phyloP scores from a whole-genome alignment of 306 rosid genomes.

The Castanospermum australe region DNA sequence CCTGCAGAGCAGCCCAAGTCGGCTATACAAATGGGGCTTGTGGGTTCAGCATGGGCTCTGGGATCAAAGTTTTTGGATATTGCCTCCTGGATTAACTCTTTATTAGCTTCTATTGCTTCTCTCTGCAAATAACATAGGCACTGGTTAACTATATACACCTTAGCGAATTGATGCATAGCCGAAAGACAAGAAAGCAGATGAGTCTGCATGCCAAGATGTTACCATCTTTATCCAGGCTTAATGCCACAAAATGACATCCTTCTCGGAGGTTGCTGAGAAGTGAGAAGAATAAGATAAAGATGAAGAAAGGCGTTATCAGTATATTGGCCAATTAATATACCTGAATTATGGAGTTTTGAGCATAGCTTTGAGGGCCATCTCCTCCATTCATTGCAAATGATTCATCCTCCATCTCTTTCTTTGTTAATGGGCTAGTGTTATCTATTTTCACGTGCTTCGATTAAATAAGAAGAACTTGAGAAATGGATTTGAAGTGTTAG shows the following conservation, averaged over 20 bases:
- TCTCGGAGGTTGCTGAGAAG: no score
- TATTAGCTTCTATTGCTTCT: constrained; percentile 4
- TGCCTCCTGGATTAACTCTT: constrained; percentile 7
- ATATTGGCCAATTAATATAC: background rate
- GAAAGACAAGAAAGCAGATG: background rate
- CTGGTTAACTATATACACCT: no score
- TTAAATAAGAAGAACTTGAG: no score
- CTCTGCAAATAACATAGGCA: background rate
- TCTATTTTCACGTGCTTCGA: background rate
- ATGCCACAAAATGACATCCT: no score
- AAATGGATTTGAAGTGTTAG: no score
- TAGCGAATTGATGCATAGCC: background rate
- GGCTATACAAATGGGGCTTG: constrained; percentile 2
- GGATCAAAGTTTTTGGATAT: constrained; percentile 12
- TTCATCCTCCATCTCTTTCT: background rate
- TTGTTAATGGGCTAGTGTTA: background rate
- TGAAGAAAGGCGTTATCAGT: no score
- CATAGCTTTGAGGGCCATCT: constrained; percentile 33
- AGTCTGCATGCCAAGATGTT: no score
- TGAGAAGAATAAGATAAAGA: no score
- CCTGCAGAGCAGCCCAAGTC: constrained; percentile 34
- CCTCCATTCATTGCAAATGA: constrained; percentile 33
- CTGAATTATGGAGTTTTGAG: constrained; percentile 26
- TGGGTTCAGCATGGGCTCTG: background rate
- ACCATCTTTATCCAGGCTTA: no score